Percentiles rank a stretch among this genome's conserved stretches.
phyloP scores from a whole-genome alignment of 768 basidiomycete species.

The Dictyophora rubrovolvata region DNA sequence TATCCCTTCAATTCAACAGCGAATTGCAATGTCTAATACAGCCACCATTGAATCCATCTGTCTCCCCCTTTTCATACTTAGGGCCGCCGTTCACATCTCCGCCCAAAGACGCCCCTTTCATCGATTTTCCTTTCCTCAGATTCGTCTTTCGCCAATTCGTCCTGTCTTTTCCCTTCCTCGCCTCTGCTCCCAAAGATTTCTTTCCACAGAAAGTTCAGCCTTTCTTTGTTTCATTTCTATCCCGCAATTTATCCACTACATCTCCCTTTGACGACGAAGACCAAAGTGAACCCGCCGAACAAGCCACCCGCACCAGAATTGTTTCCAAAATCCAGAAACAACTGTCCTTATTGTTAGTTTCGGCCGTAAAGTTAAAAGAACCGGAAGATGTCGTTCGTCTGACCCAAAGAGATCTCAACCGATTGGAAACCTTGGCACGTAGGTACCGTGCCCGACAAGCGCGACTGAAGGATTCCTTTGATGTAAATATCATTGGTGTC shows the following conservation, averaged over 20 bases:
- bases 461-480: slow-evolving; percentile 52
- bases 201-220: slow-evolving; percentile 94
- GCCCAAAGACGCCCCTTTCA: slow-evolving; percentile 41
- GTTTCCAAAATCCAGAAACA: slow-evolving; percentile 78
- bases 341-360: slow-evolving; percentile 67
- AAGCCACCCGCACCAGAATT: slow-evolving; percentile 55
- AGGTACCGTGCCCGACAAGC: slow-evolving; percentile 43
- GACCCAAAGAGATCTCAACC: slow-evolving; percentile 71
- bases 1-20: slow-evolving; percentile 72
- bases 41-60: slow-evolving; percentile 29
- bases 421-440: slow-evolving; percentile 62
- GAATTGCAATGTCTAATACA: slow-evolving; percentile 66
- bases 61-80: slow-evolving; percentile 73
- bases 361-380: slow-evolving; percentile 75
- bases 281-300: slow-evolving; percentile 36
- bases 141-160: slow-evolving; percentile 91
- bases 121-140: slow-evolving; percentile 80
- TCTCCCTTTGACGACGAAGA: slow-evolving; percentile 46
- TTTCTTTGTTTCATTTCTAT: slow-evolving; percentile 73
- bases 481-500: slow-evolving; percentile 87
- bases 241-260: slow-evolving; percentile 62
- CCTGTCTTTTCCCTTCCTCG: slow-evolving; percentile 91
- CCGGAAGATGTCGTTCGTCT: slow-evolving; percentile 86
- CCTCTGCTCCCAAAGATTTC: slow-evolving; percentile 79
- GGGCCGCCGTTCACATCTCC: slow-evolving; percentile 79